Evolutionary conservation across 2,329 filamentous ascomycete species (phyloP).

Genomic region (Clonostachys sp.): DNA sequence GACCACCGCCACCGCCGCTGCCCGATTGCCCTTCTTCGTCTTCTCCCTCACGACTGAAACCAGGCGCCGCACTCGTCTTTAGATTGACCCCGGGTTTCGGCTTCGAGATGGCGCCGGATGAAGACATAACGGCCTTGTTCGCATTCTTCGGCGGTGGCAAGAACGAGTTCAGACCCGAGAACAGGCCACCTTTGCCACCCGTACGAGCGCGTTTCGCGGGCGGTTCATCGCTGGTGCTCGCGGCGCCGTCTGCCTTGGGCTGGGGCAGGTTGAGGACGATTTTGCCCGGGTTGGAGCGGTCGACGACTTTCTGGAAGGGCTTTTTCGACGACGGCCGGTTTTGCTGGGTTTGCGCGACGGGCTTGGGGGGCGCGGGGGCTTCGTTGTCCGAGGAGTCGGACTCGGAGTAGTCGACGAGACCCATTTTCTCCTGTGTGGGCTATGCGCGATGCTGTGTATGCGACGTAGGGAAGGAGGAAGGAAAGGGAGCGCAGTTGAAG

Average conservation of each 20-base stretch:
- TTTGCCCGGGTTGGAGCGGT: conserved; percentile 75
- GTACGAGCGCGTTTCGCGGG: conserved; percentile 69
- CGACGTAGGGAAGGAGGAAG: too few relatives aligned
- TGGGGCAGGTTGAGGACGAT: conserved; percentile 74
- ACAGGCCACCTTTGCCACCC: conserved; percentile 46
- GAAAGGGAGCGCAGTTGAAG: neutral
- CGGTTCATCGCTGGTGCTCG: conserved; percentile 23
- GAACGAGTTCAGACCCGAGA: conserved; percentile 81
- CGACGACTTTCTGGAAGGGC: conserved; percentile 74
- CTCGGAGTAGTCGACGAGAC: conserved; percentile 78
- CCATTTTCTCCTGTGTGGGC: conserved; percentile 45
- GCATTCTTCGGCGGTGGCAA: conserved; percentile 76
- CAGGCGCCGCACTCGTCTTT: conserved; percentile 79
- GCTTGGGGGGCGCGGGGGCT: conserved; percentile 5
- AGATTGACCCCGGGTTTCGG: conserved; percentile 49
- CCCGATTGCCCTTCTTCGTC: conserved; percentile 13
- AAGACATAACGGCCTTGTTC: conserved; percentile 19
- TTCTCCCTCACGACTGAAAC: conserved; percentile 61
- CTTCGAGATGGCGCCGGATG: conserved; percentile 13
- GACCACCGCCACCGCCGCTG: conserved; percentile 5
- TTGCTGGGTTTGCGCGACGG: conserved; percentile 14
- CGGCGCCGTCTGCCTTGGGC: conserved; percentile 26
- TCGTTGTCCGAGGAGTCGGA: conserved; percentile 59
- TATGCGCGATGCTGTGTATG: too few relatives aligned
- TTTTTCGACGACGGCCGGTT: conserved; percentile 47